phyloP scores from a whole-genome alignment of 78 protist species.

The Pirum gemmata region DNA sequence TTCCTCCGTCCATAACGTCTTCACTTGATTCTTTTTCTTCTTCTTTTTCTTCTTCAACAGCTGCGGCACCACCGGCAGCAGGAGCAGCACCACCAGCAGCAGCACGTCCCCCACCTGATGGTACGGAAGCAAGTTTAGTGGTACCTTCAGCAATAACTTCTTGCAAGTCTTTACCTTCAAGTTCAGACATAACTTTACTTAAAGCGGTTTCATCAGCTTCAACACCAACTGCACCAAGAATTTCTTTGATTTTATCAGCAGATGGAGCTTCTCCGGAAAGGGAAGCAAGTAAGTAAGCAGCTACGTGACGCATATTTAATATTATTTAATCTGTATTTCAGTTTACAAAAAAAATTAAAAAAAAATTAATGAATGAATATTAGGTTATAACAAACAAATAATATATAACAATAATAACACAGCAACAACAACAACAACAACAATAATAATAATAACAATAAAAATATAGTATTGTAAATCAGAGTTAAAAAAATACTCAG shows the following conservation, averaged over 20 bases:
- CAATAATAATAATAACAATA: too few relatives aligned
- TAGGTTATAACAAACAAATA: too few relatives aligned
- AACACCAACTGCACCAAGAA: conserved; percentile 58
- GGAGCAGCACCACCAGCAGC: conserved; percentile 53
- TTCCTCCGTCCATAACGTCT: conserved; percentile 28
- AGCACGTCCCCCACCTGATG: conserved; percentile 57
- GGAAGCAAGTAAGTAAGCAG: conserved; percentile 75
- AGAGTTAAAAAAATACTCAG: too few relatives aligned
- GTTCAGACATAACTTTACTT: conserved; percentile 41
- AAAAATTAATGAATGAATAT: too few relatives aligned
- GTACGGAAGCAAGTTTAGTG: conserved; percentile 61
- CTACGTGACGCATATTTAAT: conserved; percentile 58
- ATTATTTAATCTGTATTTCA: too few relatives aligned
- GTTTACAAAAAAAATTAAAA: too few relatives aligned
- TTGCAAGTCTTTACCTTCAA: conserved; percentile 65
- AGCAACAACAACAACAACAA: too few relatives aligned
- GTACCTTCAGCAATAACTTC: conserved; percentile 56
- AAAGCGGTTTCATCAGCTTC: conserved; percentile 53
- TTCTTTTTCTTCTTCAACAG: conserved; percentile 28
- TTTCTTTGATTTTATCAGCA: conserved; percentile 53
- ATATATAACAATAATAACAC: too few relatives aligned
- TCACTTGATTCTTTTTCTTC: conserved; percentile 25
- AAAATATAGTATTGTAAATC: too few relatives aligned
- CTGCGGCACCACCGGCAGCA: conserved; percentile 47
- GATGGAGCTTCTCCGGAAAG: conserved; percentile 63